A percentile compares a stretch with the other conserved stretches of the same genome.
phyloP scores from a whole-genome alignment of 2,329 filamentous ascomycete genomes.

The Diaporthe sp. region DNA sequence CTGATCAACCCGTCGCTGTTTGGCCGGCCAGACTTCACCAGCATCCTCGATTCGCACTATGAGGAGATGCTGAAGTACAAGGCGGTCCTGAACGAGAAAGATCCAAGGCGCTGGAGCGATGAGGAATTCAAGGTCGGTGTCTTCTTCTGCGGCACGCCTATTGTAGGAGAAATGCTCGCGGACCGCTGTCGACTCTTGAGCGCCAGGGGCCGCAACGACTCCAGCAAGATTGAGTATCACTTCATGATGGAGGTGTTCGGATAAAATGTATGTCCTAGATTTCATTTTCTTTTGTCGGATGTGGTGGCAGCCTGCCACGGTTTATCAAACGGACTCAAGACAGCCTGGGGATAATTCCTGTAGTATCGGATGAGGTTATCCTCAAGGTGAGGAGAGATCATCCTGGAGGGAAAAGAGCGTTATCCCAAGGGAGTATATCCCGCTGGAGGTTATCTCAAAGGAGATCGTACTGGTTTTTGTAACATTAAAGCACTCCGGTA shows the following conservation, averaged over 20 bases:
- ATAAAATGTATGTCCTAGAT: neutral
- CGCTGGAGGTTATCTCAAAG: too few relatives aligned
- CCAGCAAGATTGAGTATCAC: slow-evolving; percentile 59
- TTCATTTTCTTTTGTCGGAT: neutral
- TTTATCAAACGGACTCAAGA: slow-evolving; percentile 7
- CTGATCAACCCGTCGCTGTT: slow-evolving; percentile 68
- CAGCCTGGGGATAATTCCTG: neutral
- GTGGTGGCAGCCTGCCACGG: neutral
- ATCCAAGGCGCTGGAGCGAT: slow-evolving; percentile 42
- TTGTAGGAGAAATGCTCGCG: slow-evolving; percentile 68
- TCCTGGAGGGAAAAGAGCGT: too few relatives aligned
- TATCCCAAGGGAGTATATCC: too few relatives aligned
- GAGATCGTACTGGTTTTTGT: neutral
- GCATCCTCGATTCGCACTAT: slow-evolving; percentile 68
- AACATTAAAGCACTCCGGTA: slow-evolving; percentile 29
- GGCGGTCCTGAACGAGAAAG: slow-evolving; percentile 17
- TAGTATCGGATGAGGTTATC: neutral
- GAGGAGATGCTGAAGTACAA: slow-evolving; percentile 61
- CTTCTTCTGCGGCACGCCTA: slow-evolving; percentile 69
- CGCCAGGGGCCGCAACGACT: slow-evolving; percentile 64
- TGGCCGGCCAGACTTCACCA: slow-evolving; percentile 66
- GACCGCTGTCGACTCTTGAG: slow-evolving; percentile 67
- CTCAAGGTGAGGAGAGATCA: too few relatives aligned
- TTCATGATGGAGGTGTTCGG: slow-evolving; percentile 12
- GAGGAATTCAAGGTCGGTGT: slow-evolving; percentile 64